Percentiles rank a stretch among this genome's conserved stretches.
phyloP scores from a whole-genome alignment of 2,329 filamentous ascomycete species.

The Diaporthe ilicicola region DNA sequence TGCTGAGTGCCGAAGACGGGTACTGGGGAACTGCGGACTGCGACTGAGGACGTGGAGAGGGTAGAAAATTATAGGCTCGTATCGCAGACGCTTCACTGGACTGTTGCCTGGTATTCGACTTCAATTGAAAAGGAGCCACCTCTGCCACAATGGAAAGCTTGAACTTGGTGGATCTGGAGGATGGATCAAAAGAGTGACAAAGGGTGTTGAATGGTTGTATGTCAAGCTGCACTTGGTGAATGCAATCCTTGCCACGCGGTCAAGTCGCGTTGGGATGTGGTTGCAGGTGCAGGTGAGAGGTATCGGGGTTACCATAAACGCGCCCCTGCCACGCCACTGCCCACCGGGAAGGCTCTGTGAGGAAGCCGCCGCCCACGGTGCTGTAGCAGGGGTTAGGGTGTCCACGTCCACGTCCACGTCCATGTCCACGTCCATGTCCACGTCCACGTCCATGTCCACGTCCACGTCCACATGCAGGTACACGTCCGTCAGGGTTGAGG shows the following conservation, averaged over 20 bases:
- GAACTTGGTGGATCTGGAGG: background rate
- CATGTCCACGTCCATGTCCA: no score
- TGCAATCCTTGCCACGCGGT: background rate
- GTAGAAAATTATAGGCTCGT: conserved; percentile 1
- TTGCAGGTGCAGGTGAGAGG: conserved; percentile 1
- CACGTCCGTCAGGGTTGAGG: background rate
- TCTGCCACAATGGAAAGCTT: background rate
- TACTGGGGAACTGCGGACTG: no score
- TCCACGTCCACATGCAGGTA: background rate
- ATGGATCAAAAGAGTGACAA: background rate
- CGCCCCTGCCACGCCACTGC: conserved; percentile 14
- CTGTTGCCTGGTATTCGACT: background rate
- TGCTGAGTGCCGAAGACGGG: background rate
- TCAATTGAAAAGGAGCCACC: background rate
- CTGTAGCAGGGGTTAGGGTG: background rate
- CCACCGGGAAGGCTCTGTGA: background rate
- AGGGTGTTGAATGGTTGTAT: background rate
- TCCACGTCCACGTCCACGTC: background rate
- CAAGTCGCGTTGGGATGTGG: background rate
- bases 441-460: no score
- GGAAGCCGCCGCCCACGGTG: background rate
- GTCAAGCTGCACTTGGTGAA: background rate
- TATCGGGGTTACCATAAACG: conserved; percentile 9
- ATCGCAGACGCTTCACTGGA: conserved; percentile 6
- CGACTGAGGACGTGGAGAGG: background rate